Conservation (phyloP, 2,329 filamentous ascomycete genomes). For the Emericellopsis atlantica region DNA sequence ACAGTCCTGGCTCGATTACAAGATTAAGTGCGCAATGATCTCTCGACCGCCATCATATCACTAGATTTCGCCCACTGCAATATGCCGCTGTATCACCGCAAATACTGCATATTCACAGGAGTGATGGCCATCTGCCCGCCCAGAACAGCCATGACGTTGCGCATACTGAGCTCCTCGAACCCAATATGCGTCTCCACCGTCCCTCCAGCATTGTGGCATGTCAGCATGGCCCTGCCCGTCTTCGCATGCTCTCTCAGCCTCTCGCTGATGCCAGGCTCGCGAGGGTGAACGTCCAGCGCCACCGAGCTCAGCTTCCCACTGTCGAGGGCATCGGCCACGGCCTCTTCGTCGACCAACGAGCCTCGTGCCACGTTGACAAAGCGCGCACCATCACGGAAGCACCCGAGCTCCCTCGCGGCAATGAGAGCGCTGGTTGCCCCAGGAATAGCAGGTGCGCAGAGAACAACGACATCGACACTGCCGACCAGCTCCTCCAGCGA, state of each 20-base stretch:
- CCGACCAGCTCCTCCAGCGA: conserved; percentile 38
- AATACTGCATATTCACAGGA: conserved; percentile 37
- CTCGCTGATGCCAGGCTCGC: conserved; percentile 42
- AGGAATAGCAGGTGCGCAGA: conserved; percentile 41
- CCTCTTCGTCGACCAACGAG: conserved; percentile 51
- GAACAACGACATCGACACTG: conserved; percentile 44
- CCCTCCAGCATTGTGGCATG: conserved; percentile 56
- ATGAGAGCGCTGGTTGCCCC: conserved; percentile 31
- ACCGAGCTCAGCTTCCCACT: conserved; percentile 33
- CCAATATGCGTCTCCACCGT: conserved; percentile 54
- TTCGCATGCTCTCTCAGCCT: conserved; percentile 26
- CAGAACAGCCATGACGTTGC: conserved; percentile 51
- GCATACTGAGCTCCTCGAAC: conserved; percentile 54
- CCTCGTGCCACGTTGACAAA: conserved; percentile 58
- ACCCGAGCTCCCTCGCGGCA: conserved; percentile 27
- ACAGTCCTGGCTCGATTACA: neutral
- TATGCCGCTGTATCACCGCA: neutral
- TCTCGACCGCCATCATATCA: neutral
- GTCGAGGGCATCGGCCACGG: conserved; percentile 46
- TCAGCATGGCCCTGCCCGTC: conserved; percentile 38
- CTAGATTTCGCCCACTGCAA: neutral
- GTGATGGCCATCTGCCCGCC: conserved; percentile 37
- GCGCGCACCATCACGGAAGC: conserved; percentile 39
- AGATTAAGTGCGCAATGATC: neutral
- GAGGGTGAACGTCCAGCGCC: conserved; percentile 51